Evolutionary conservation across 495 filamentous ascomycete species (phyloP).

Genomic region (Daldinia loculata): DNA sequence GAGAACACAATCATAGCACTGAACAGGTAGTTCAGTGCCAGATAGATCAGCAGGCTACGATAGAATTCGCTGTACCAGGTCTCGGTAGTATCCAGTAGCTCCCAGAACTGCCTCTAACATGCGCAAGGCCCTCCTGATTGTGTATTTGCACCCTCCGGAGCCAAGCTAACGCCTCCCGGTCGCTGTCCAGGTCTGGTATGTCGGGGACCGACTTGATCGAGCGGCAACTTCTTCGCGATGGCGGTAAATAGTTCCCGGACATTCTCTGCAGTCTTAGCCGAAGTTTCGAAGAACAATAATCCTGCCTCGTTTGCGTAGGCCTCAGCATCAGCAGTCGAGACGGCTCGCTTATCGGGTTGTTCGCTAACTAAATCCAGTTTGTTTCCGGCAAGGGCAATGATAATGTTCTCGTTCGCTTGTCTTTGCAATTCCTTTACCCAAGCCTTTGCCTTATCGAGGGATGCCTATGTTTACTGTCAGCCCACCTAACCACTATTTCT

Average conservation of each 20-base stretch:
- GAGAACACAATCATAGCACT: constrained; percentile 10
- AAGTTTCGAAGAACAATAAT: constrained; percentile 96
- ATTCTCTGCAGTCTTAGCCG: constrained; percentile 95
- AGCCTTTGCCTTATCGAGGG: constrained; percentile 96
- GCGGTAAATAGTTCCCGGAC: constrained; percentile 96
- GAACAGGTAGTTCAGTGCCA: constrained; percentile 22
- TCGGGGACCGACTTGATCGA: constrained; percentile 91
- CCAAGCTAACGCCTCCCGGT: constrained; percentile 77
- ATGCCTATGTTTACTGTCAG: constrained; percentile 66
- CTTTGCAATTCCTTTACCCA: constrained; percentile 99
- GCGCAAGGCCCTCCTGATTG: constrained; percentile 77
- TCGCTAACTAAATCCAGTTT: constrained; percentile 94
- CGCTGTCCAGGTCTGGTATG: constrained; percentile 78
- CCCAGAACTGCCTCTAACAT: constrained; percentile 61
- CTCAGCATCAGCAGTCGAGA: constrained; percentile 86
- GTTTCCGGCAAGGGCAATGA: constrained; percentile 97
- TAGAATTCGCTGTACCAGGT: constrained; percentile 25
- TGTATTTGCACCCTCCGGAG: constrained; percentile 78
- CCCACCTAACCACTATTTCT: constrained; percentile 2
- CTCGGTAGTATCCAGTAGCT: constrained; percentile 12
- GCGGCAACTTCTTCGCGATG: constrained; percentile 94
- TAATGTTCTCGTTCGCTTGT: constrained; percentile 99
- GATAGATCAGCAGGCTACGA: constrained; percentile 25
- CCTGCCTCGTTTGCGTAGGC: constrained; percentile 93
- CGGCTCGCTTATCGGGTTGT: constrained; percentile 91